These are phyloP conservation scores for Rauvolfia tetraphylla DNA, from an alignment of 257 asterid species.

Conservation along the genomic window DNA sequence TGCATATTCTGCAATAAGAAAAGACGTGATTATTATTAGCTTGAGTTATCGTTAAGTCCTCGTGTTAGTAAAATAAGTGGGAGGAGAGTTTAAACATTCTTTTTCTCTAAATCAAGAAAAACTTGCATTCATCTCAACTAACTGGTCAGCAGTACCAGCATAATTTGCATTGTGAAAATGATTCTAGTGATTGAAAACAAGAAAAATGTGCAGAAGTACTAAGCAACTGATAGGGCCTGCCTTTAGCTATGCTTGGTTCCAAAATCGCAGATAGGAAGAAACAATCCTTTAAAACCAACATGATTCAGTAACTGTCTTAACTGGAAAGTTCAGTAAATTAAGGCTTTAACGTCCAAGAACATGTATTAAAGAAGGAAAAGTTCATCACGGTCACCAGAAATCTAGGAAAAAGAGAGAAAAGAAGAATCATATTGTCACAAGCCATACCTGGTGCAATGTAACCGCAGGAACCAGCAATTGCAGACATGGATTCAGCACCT, in stretches of 20 bases:
- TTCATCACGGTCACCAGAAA: neutral
- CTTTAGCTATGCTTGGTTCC: neutral
- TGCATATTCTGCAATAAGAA: slow-evolving; percentile 38
- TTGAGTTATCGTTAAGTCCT: neutral
- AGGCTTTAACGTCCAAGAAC: neutral
- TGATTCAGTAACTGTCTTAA: neutral
- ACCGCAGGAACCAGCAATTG: slow-evolving; percentile 78
- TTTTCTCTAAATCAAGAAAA: neutral
- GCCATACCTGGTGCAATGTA: slow-evolving; percentile 91
- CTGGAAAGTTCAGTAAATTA: neutral
- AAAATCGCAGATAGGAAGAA: neutral
- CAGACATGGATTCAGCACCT: slow-evolving; percentile 62
- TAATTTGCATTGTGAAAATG: neutral
- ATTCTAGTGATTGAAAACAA: neutral
- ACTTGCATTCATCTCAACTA: neutral
- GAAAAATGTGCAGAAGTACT: neutral
- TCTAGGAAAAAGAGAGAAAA: neutral
- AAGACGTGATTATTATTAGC: neutral
- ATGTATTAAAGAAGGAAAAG: neutral
- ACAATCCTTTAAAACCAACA: neutral
- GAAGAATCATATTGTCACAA: neutral
- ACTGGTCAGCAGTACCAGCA: neutral
- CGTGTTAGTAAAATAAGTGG: neutral
- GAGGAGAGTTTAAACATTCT: no score
- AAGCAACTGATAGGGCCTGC: slow-evolving; percentile 1